Evolutionary conservation across 2,329 filamentous ascomycete genomes (phyloP).

Genomic region (Onygenales sp.): DNA sequence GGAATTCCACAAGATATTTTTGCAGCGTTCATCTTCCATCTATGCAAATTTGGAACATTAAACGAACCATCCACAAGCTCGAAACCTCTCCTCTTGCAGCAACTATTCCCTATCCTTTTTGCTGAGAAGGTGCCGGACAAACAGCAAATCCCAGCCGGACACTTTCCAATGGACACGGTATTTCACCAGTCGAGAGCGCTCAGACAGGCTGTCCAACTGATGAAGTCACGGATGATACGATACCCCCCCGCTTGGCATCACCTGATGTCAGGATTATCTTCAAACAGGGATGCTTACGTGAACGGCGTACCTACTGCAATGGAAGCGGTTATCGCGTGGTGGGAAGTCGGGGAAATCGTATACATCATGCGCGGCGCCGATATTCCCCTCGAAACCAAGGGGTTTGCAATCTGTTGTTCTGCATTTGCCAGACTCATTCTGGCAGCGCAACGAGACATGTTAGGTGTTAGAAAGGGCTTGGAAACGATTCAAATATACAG

Average conservation of each 20-base stretch:
- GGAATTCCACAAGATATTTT: slow-evolving; percentile 29
- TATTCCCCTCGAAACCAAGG: slow-evolving; percentile 22
- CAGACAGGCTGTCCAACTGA: slow-evolving; percentile 28
- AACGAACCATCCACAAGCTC: slow-evolving; percentile 2
- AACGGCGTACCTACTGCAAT: slow-evolving; percentile 6
- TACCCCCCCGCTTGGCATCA: slow-evolving; percentile 27
- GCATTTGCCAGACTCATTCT: slow-evolving; percentile 27
- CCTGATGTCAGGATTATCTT: slow-evolving; percentile 23
- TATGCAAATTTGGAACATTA: slow-evolving; percentile 25
- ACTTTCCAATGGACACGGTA: slow-evolving; percentile 5
- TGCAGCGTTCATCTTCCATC: slow-evolving; percentile 34
- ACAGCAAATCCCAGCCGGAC: neutral
- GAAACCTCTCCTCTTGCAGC: slow-evolving; percentile 5
- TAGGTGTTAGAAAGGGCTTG: slow-evolving; percentile 19
- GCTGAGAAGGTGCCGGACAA: neutral
- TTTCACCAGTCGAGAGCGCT: slow-evolving; percentile 20
- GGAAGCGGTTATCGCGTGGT: slow-evolving; percentile 29
- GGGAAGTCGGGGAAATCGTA: slow-evolving; percentile 23
- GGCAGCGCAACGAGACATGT: slow-evolving; percentile 20
- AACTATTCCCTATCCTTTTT: slow-evolving; percentile 9
- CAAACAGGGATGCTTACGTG: neutral
- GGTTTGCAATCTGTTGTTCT: slow-evolving; percentile 26
- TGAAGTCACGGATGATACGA: slow-evolving; percentile 19
- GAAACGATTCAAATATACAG: slow-evolving; percentile 7
- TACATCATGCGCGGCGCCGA: slow-evolving; percentile 25